A percentile compares a stretch with the other conserved stretches of the same genome.
Conservation (phyloP, 2,329 filamentous ascomycete species). For the Nemania bipapillata region DNA sequence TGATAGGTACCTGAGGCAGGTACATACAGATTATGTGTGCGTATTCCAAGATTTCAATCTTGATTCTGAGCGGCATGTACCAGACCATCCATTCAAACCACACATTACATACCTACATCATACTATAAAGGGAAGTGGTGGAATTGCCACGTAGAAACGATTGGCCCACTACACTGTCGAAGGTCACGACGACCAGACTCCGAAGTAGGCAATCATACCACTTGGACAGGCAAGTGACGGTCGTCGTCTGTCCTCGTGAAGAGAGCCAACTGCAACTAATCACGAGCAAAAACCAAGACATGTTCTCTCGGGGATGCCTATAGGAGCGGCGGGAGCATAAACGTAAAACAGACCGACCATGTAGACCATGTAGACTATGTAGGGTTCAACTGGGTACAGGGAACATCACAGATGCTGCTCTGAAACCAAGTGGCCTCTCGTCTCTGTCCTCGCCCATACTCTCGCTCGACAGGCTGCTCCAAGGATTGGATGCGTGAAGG, state of each 20-base stretch:
- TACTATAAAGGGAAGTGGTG: neutral
- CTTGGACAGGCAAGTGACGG: constrained; percentile 5
- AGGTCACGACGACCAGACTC: neutral
- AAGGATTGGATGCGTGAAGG: constrained; percentile 25
- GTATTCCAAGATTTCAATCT: neutral
- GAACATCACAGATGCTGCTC: neutral
- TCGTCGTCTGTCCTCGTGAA: constrained; percentile 7
- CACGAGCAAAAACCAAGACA: neutral
- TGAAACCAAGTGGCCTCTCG: constrained; percentile 22
- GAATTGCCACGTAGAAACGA: constrained; percentile 13
- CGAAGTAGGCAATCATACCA: neutral
- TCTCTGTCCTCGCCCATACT: neutral
- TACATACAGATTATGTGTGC: neutral
- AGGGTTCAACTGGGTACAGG: neutral
- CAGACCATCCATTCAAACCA: too few species aligned
- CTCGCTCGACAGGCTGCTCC: constrained; percentile 9
- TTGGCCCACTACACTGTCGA: constrained; percentile 8
- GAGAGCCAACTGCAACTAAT: neutral
- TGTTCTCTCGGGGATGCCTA: neutral
- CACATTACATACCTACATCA: neutral
- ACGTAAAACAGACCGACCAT: neutral
- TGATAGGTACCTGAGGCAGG: neutral
- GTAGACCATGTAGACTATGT: neutral
- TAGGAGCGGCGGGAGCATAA: constrained; percentile 1
- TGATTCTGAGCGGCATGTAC: neutral